phyloP scores from a whole-genome alignment of 2,329 filamentous ascomycete genomes.

The Tolypocladium tundrense region DNA sequence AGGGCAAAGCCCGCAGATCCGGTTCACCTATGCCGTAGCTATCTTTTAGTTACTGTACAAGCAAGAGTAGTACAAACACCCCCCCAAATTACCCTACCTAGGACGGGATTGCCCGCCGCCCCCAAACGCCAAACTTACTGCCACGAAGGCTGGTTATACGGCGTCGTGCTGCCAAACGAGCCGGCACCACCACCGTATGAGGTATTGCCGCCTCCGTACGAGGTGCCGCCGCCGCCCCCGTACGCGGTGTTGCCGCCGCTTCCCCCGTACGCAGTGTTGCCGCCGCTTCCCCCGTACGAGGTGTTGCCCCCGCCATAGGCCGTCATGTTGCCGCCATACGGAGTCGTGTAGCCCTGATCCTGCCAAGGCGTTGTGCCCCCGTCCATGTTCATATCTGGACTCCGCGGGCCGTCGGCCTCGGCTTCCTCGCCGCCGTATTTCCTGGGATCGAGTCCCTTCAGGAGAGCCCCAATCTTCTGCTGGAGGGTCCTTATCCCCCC shows the following conservation, averaged over 20 bases:
- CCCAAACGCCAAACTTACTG: constrained; percentile 19
- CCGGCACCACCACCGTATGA: constrained; percentile 52
- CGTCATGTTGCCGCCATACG: constrained; percentile 50
- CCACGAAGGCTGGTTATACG: constrained; percentile 41
- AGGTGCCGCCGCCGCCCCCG: constrained; percentile 44
- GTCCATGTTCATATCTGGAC: constrained; percentile 53
- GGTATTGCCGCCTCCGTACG: constrained; percentile 29
- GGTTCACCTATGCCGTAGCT: neutral
- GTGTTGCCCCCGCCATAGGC: constrained; percentile 56
- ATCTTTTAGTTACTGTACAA: neutral
- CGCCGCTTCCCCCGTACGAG: constrained; percentile 43
- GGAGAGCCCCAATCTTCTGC: constrained; percentile 75
- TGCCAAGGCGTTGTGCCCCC: constrained; percentile 46
- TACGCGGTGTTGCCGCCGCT: constrained; percentile 36
- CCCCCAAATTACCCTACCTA: neutral
- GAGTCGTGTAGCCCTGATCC: constrained; percentile 59
- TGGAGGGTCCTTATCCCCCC: constrained; percentile 83
- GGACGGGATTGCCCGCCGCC: too few species aligned
- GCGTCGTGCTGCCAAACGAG: constrained; percentile 30
- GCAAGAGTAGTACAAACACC: neutral
- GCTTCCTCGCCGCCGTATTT: constrained; percentile 45
- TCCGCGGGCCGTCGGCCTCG: constrained; percentile 54
- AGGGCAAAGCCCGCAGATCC: neutral
- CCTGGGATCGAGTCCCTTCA: constrained; percentile 42
- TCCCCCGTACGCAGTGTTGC: constrained; percentile 46